Percentiles rank a stretch among this genome's conserved stretches.
Evolutionary conservation across 805 yeast genomes (phyloP).

Genomic region (Lachancea thermotolerans): DNA sequence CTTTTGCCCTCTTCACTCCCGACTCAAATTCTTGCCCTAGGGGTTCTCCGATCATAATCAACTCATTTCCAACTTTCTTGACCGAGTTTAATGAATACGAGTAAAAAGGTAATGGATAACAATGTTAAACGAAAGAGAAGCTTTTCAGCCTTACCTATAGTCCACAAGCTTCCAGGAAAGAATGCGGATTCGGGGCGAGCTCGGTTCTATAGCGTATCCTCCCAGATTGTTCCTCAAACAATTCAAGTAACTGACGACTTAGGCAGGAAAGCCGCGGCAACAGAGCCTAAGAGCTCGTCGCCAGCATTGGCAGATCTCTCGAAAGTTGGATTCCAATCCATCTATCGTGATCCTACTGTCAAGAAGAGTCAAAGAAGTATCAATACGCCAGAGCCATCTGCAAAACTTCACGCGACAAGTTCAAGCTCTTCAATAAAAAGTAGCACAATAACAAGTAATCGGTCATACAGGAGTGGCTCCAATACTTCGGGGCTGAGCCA

Average conservation of each 20-base stretch:
- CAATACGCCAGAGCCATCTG: constrained; percentile 1
- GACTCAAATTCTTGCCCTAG: too few species aligned
- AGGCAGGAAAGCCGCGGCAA: background rate
- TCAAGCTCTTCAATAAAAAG: constrained; percentile 4
- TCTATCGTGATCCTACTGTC: constrained; percentile 18
- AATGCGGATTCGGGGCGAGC: constrained; percentile 3
- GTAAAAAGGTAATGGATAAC: background rate
- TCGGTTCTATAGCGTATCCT: constrained; percentile 24
- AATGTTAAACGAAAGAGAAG: constrained; percentile 7
- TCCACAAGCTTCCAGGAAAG: constrained; percentile 1
- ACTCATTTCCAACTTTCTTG: too few species aligned
- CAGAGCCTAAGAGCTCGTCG: constrained; percentile 2
- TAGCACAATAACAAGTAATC: constrained; percentile 3
- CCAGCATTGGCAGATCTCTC: constrained; percentile 18
- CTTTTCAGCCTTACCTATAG: constrained; percentile 7
- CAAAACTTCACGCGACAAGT: constrained; percentile 3
- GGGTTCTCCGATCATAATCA: too few species aligned
- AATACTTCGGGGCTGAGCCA: constrained; percentile 2
- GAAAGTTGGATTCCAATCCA: constrained; percentile 27
- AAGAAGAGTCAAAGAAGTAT: constrained; percentile 19
- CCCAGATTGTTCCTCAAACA: constrained; percentile 28
- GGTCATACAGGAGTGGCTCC: constrained; percentile 4
- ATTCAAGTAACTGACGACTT: constrained; percentile 6
- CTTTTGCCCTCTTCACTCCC: too few species aligned
- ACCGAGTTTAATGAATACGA: background rate